These are phyloP conservation scores for Plasmodium ovale DNA, from an alignment of 169 alveolate species.

Conservation along the genomic window DNA sequence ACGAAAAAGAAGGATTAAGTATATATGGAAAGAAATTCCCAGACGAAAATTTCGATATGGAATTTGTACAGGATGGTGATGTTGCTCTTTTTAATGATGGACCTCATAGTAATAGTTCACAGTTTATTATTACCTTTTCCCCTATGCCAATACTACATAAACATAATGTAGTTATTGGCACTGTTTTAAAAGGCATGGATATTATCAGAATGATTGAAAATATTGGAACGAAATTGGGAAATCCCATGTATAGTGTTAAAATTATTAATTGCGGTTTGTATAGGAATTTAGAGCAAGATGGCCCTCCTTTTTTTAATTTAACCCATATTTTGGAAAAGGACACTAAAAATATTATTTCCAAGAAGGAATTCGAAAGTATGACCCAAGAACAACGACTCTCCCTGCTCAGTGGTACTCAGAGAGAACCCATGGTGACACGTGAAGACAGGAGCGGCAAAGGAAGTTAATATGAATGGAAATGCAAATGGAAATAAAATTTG, in stretches of 20 bases:
- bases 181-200: slow-evolving; percentile 86
- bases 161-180: slow-evolving; percentile 83
- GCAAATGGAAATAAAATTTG: no score
- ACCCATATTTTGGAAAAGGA: slow-evolving; percentile 42
- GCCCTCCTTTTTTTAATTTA: slow-evolving; percentile 60
- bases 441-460: no score
- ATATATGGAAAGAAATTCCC: slow-evolving; percentile 83
- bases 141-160: slow-evolving; percentile 79
- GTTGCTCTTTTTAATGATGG: slow-evolving; percentile 82
- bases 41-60: slow-evolving; percentile 81
- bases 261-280: slow-evolving; percentile 69
- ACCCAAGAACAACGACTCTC: slow-evolving; percentile 20
- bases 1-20: slow-evolving; percentile 79
- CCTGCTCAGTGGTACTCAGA: no score
- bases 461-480: no score
- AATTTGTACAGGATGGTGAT: slow-evolving; percentile 85
- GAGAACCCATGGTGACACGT: no score
- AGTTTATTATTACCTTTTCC: slow-evolving; percentile 82
- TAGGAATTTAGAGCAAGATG: slow-evolving; percentile 50
- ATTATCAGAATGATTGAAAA: slow-evolving; percentile 78
- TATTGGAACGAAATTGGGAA: slow-evolving; percentile 63
- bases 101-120: slow-evolving; percentile 80
- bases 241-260: slow-evolving; percentile 66
- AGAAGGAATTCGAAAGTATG: slow-evolving; percentile 50
- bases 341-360: slow-evolving; percentile 33